phyloP scores from a whole-genome alignment of 2,329 filamentous ascomycete genomes.

The Fusarium secorum region DNA sequence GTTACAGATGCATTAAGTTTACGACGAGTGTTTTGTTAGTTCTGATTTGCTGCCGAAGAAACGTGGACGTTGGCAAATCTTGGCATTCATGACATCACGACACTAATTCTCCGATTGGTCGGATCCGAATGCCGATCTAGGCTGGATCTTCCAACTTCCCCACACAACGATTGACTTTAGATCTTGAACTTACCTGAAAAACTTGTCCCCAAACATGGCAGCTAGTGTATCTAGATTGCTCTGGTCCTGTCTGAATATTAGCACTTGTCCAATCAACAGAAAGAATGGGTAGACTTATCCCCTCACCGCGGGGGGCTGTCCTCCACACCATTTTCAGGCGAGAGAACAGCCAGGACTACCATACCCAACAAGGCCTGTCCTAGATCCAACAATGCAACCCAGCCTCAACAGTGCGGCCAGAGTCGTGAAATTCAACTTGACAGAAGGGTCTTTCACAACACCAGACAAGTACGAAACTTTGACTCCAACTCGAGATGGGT shows the following conservation, averaged over 20 bases:
- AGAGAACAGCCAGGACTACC: constrained; percentile 59
- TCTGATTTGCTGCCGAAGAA: neutral
- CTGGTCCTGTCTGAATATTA: constrained; percentile 41
- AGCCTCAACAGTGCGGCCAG: constrained; percentile 23
- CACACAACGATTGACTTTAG: neutral
- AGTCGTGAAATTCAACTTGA: neutral
- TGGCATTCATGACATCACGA: constrained; percentile 29
- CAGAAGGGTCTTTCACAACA: constrained; percentile 28
- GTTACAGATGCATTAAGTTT: constrained; percentile 8
- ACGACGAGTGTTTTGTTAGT: neutral
- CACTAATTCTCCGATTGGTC: constrained; percentile 3
- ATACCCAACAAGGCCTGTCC: constrained; percentile 40
- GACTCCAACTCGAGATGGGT: constrained; percentile 94
- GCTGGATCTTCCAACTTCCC: constrained; percentile 6
- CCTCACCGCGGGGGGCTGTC: constrained; percentile 54
- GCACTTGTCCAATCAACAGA: constrained; percentile 21
- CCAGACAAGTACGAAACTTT: constrained; percentile 92
- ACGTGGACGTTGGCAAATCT: neutral
- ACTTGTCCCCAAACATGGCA: neutral
- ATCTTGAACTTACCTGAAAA: neutral
- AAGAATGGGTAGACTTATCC: constrained; percentile 57
- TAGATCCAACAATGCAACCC: constrained; percentile 35
- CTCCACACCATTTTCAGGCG: constrained; percentile 59
- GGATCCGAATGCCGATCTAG: constrained; percentile 2
- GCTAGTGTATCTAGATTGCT: neutral